A percentile compares a stretch with the other conserved stretches of the same genome.
phyloP scores from a whole-genome alignment of 208 protist species.

The Acanthamoeba castellanii region DNA sequence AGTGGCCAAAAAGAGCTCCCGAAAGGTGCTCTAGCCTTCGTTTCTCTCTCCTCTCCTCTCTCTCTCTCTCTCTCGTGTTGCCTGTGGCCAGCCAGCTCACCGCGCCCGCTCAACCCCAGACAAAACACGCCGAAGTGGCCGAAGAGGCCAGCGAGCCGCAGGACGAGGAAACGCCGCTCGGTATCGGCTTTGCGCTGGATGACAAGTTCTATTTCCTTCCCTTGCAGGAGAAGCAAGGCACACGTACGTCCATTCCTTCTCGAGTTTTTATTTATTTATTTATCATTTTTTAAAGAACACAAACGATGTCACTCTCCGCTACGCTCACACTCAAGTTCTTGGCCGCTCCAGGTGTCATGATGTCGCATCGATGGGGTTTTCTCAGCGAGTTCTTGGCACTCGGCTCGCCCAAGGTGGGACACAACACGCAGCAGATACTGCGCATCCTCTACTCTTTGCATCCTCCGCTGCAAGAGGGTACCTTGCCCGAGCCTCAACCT shows the following conservation, averaged over 20 bases:
- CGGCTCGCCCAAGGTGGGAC: neutral
- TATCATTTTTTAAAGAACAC: no score
- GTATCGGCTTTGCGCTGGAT: slow-evolving; percentile 2
- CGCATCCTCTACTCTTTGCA: slow-evolving; percentile 14
- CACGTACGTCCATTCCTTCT: neutral
- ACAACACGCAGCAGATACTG: slow-evolving; percentile 46
- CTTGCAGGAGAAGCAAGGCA: slow-evolving; percentile 6
- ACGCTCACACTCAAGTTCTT: neutral
- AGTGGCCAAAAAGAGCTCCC: neutral
- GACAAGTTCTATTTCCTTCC: slow-evolving; percentile 29
- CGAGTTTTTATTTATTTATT: no score
- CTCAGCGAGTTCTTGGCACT: neutral
- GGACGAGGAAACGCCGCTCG: neutral
- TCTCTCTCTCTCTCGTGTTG: neutral
- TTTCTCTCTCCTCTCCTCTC: no score
- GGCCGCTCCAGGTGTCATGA: neutral
- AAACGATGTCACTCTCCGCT: neutral
- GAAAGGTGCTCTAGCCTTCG: neutral
- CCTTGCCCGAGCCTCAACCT: neutral
- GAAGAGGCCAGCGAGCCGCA: neutral
- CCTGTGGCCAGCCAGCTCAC: neutral
- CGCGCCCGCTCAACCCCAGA: neutral
- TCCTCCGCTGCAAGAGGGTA: slow-evolving; percentile 14
- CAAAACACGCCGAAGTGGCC: neutral
- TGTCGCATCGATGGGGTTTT: slow-evolving; percentile 23